Evolutionary conservation across 495 filamentous ascomycete species (phyloP), one percentile per base, ranked within the genome.

Genomic region (Lophium mytilinum): DNA sequence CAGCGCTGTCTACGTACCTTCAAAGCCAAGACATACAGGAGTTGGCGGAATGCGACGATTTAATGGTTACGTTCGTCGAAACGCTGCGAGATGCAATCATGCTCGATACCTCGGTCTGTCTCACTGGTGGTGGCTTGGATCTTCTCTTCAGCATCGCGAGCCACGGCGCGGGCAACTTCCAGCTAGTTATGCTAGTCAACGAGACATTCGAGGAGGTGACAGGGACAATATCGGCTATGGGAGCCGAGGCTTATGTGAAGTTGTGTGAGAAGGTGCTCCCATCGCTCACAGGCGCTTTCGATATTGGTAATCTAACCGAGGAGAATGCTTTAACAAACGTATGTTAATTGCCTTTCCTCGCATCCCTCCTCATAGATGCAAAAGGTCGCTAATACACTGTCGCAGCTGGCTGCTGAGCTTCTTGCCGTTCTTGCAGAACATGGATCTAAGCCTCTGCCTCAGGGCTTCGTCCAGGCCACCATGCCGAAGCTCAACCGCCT

Each of bases 151-250:
- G 83, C 39, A 79, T 98, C 60, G 93, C 88, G 40, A 90, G 85
- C 67, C 86, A 89, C 65, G 90, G 90, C 18, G 87, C 91, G 0
- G 81, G 79, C 35, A 96, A 93, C 72, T 92, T 89, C 76, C 88
- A 95, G 68, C 75, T 95, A 37, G 84, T 82, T 1, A 79, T 86
- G 73, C 76, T 95, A 17, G 85, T 96, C 14, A 86, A 80, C 54
- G 94, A 97, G 69, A 83, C 89, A 0, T 95, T 98, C 65, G 90
- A 96, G 71, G 87, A 91, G 37, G 83, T 96, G 57, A 84, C 86
- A 0, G 78, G 80, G 33, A 78, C 78, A 4, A 79, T 95, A 59
- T 69, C 82, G 6, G 79, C 84, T 12, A 71, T 78, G 17, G 80
- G 84, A 15, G 72, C 68, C n/a, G 83, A 88, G 21, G 69, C 81